These are phyloP conservation scores for Lactarius quietus DNA, from an alignment of 768 basidiomycete species.

Conservation along the genomic window DNA sequence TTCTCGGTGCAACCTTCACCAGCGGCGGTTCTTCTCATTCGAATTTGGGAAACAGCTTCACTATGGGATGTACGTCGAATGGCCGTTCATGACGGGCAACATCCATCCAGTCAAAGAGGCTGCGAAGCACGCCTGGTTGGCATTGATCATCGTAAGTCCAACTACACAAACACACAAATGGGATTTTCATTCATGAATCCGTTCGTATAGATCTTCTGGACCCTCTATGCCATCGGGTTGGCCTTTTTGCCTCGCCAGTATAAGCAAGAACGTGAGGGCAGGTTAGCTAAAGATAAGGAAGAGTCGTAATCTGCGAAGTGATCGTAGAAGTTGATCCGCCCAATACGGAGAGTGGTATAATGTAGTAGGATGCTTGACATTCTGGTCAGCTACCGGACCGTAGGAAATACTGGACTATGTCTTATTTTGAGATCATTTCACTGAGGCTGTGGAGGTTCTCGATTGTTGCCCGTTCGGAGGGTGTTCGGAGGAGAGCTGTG, in stretches of 20 bases:
- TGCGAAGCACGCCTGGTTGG: slow-evolving; percentile 20
- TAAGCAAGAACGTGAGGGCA: slow-evolving; percentile 16
- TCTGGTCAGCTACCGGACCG: not conserved
- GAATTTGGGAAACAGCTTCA: slow-evolving; percentile 3
- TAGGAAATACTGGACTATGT: too few relatives aligned
- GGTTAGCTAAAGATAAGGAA: slow-evolving; percentile 9
- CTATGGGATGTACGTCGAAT: slow-evolving; percentile 21
- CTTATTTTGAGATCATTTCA: too few relatives aligned
- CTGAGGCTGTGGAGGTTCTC: too few relatives aligned
- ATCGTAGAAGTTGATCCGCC: not conserved
- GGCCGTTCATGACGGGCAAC: slow-evolving; percentile 22
- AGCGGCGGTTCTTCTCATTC: too few relatives aligned
- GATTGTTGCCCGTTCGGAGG: too few relatives aligned
- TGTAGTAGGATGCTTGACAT: not conserved
- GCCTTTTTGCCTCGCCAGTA: slow-evolving; percentile 16
- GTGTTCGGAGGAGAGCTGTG: not conserved
- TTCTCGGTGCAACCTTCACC: slow-evolving; percentile 1
- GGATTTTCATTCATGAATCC: not conserved
- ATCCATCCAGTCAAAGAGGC: slow-evolving; percentile 9
- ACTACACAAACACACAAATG: too few relatives aligned
- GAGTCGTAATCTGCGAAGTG: not conserved
- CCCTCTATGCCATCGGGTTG: slow-evolving; percentile 14
- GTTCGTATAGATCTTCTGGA: slow-evolving; percentile 16
- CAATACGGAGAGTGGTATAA: not conserved
- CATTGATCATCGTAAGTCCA: slow-evolving; percentile 19